Percentiles rank a stretch among this genome's conserved stretches.
Conservation (phyloP, 2,329 filamentous ascomycete genomes). For the Clarireedia hainanense region DNA sequence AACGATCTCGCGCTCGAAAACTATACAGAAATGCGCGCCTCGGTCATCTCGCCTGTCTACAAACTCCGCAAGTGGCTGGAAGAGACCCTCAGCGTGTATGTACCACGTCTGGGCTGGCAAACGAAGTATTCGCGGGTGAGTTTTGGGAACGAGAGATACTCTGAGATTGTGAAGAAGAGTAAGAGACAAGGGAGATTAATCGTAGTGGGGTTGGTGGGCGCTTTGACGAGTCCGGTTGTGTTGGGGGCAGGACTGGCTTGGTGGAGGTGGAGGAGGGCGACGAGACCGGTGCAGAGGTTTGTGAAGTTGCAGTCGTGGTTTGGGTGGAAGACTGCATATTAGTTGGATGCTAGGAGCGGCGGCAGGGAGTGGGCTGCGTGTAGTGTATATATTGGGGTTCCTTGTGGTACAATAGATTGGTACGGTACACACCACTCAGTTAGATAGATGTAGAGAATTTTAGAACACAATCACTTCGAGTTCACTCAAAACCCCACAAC, state of each 20-base stretch:
- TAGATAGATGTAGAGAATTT: no score
- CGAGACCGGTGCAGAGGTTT: neutral
- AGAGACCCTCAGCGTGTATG: slow-evolving; percentile 67
- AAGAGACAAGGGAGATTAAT: slow-evolving; percentile 51
- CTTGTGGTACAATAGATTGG: neutral
- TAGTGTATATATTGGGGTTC: neutral
- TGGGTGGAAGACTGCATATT: neutral
- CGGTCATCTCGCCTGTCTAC: slow-evolving; percentile 72
- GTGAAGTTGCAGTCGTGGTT: neutral
- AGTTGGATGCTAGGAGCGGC: no score
- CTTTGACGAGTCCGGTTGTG: slow-evolving; percentile 14
- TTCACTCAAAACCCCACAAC: no score
- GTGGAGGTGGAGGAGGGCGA: slow-evolving; percentile 13
- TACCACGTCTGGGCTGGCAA: slow-evolving; percentile 76
- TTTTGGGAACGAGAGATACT: slow-evolving; percentile 89
- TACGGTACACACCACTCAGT: neutral
- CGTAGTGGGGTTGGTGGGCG: slow-evolving; percentile 15
- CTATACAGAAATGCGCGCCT: slow-evolving; percentile 87
- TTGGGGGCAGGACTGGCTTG: slow-evolving; percentile 14
- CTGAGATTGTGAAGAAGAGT: slow-evolving; percentile 65
- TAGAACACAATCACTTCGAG: no score
- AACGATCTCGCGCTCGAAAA: slow-evolving; percentile 88
- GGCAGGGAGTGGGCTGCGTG: no score
- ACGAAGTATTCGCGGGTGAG: slow-evolving; percentile 91
- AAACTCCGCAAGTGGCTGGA: slow-evolving; percentile 78